These are phyloP conservation scores for Setomelanomma holmii DNA, from an alignment of 2,329 filamentous ascomycete species.

Conservation along the genomic window DNA sequence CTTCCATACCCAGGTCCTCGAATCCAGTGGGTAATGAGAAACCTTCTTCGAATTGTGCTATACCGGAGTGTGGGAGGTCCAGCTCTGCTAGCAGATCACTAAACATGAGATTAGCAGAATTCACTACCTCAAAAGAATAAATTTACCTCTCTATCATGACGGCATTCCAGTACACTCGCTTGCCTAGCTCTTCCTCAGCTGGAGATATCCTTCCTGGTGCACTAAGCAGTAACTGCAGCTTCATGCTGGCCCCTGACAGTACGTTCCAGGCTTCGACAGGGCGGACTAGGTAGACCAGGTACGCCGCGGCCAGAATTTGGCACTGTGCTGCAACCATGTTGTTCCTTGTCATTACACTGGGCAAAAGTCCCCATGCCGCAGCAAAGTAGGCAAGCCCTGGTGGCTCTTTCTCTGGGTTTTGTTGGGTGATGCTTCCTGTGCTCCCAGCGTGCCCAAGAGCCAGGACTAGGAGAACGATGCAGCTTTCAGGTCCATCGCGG, in stretches of 20 bases:
- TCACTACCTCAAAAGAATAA: not conserved
- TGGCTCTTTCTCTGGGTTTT: conserved; percentile 72
- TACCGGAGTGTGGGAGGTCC: conserved; percentile 81
- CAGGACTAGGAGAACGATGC: conserved; percentile 79
- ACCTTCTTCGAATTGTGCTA: conserved; percentile 81
- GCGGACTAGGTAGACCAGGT: conserved; percentile 81
- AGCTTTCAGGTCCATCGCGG: conserved; percentile 80
- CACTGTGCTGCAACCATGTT: conserved; percentile 81
- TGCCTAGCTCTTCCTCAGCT: conserved; percentile 74
- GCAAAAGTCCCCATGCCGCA: conserved; percentile 78
- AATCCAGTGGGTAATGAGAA: conserved; percentile 81
- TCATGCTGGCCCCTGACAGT: conserved; percentile 80
- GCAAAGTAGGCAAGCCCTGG: conserved; percentile 82
- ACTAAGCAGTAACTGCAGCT: conserved; percentile 79
- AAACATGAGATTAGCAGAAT: conserved; percentile 4
- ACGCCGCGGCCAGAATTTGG: conserved; percentile 80
- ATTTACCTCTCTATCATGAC: conserved; percentile 72
- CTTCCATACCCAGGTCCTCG: conserved; percentile 70
- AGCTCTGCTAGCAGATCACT: conserved; percentile 77
- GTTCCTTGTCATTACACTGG: conserved; percentile 80
- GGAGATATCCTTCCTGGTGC: conserved; percentile 73
- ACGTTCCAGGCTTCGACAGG: conserved; percentile 85
- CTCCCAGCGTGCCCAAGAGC: conserved; percentile 79
- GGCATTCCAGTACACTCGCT: conserved; percentile 85
- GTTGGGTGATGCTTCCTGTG: conserved; percentile 76